Evolutionary conservation across 148 eudicot species (phyloP), one percentile per base, ranked within the genome.

Genomic region (Rhododendron williamsianum): DNA sequence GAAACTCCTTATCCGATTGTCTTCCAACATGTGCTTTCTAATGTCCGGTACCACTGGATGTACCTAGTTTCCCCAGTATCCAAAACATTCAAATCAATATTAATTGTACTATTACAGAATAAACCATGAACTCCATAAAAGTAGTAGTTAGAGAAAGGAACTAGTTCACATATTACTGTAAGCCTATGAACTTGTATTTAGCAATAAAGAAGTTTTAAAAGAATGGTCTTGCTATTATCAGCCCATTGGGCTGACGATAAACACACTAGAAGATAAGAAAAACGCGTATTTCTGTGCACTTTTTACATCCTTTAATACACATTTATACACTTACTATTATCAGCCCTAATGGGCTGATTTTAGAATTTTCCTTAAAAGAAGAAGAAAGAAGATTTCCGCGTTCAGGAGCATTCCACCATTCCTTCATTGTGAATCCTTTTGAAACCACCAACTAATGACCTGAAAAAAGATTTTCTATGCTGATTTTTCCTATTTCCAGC

Each of bases 401-500:
- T 73, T 33, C 21, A 30, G 78, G 46, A 74, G 9, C 49, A 76
- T 41, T 41, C 51, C 51, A 43, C 51, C 27, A 76, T 76, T 76
- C 27, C 15, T 43, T 21, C 27, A 0, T 41, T 76, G 51, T 9
- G 78, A 45, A 78, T 78, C 19, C 48, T 48, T 25, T 48, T 41
- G 51, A 23, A 78, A 78, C 36, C 36, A 48, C 36, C 36, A 48
- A 27, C 36, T 0, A 51, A 80, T 52, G 43, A 52, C 43, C 23
- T 51, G 1, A 30, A 18, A 78, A 49, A 35, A 58, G 65, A 58
- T 58, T 54, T 54, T 58, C 65, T 30, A 30, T 30, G 30, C 38
- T 16, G 65, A 16, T 13, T 0, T 58, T 81, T 36, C 25, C 18
- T 18, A 30, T 81, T 81, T 90, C 89, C 93, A 95, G 98, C 94